Conservation (phyloP, 805 yeast species). For the Huiozyma naganishii region DNA sequence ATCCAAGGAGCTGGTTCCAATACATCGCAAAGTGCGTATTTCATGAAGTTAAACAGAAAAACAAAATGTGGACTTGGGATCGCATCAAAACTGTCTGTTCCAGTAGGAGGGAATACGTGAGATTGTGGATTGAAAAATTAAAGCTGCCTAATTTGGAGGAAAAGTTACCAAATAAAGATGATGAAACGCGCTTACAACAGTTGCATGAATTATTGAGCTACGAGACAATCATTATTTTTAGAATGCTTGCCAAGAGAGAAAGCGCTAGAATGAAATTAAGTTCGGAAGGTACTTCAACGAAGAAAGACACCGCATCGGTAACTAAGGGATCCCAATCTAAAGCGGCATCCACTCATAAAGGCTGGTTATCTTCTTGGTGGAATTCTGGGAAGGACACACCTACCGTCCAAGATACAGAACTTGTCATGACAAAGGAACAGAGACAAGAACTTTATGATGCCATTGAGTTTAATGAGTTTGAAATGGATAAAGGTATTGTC, state of each 20-base stretch:
- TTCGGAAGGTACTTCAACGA: slow-evolving; percentile 3
- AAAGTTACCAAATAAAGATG: slow-evolving; percentile 27
- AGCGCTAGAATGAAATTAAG: slow-evolving; percentile 43
- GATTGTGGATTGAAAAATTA: slow-evolving; percentile 55
- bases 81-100: slow-evolving; percentile 60
- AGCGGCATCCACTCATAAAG: slow-evolving; percentile 17
- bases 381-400: slow-evolving; percentile 22
- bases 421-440: slow-evolving; percentile 73
- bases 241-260: slow-evolving; percentile 67
- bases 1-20: slow-evolving; percentile 71
- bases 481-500: slow-evolving; percentile 23
- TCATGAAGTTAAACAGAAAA: slow-evolving; percentile 70
- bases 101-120: slow-evolving; percentile 55
- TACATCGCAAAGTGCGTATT: slow-evolving; percentile 72
- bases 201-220: slow-evolving; percentile 53
- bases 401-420: slow-evolving; percentile 12
- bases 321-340: slow-evolving; percentile 5
- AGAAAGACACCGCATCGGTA: neutral
- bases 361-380: slow-evolving; percentile 74
- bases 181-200: slow-evolving; percentile 32
- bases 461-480: slow-evolving; percentile 74
- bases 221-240: slow-evolving; percentile 77
- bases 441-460: slow-evolving; percentile 84
- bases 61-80: slow-evolving; percentile 84
- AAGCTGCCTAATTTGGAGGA: slow-evolving; percentile 25